Evolutionary conservation across 1,139 yeast species (phyloP), one percentile per base, ranked within the genome.

Genomic region (Suhomyces chickasaworum): DNA sequence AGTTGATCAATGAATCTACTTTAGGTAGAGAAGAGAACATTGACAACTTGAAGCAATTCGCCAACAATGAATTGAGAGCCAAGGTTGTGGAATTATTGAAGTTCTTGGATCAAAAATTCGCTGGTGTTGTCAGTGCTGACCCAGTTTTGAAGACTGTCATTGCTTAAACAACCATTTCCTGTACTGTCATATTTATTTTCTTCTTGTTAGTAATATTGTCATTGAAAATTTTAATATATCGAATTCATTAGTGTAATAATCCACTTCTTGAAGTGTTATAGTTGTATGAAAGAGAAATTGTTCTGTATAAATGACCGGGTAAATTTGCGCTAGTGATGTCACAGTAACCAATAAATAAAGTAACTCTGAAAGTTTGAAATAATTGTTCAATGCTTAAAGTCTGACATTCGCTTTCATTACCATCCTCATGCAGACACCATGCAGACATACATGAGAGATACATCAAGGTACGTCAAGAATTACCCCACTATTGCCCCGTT

Each of bases 1-100:
- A 83, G 65, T 73, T 86, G 61, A 83, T 83, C 51, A 77, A 75
- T 58, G 89, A 85, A 61, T 78, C 88, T 49, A 86, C 95, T 35
- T 73, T 86, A 59, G 95, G 95, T 52, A 84, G 93, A 76, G 93
- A 86, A 68, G 90, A 85, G 66, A 82, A 84, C 67, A 75, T 84
- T 62, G 93, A 85, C 56, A 77, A 86, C 65, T 71, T 83, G 68
- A 86, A 83, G 69, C 96, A 89, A 68, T 89, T 89, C 69, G 86
- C 83, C 56, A 73, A 72, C 52, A 86, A 77, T 17, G 91, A 82
- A 51, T 75, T 83, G 61, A 83, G 81, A 64, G 65, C 64, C 42
- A 80, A 82, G 66, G 87, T 87, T 46, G 66, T 87, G 53, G 86
- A 79, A 53, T 78, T 89, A 62, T 78, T 89, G 66, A 87, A 83